phyloP scores from a whole-genome alignment of 805 yeast genomes.

The Candida saitoana region DNA sequence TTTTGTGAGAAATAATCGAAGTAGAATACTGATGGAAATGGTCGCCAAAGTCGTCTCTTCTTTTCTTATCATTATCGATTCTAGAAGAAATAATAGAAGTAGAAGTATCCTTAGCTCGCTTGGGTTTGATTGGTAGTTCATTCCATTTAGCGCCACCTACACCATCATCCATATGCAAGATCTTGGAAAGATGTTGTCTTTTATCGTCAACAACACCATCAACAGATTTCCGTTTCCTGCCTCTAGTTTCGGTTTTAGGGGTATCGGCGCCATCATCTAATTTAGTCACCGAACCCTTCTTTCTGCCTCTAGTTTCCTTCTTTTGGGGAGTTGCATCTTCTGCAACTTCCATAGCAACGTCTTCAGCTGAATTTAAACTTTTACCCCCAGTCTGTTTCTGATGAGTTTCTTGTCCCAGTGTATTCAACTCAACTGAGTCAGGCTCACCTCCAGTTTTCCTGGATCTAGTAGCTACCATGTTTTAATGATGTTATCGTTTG shows the following conservation, averaged over 20 bases:
- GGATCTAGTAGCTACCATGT: slow-evolving; percentile 5
- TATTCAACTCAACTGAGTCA: background rate
- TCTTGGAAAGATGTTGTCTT: slow-evolving; percentile 4
- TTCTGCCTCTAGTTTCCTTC: background rate
- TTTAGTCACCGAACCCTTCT: background rate
- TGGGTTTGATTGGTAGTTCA: background rate
- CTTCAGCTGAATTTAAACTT: background rate
- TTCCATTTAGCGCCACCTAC: background rate
- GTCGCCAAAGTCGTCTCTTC: background rate
- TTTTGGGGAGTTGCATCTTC: background rate
- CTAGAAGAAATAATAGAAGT: slow-evolving; percentile 1
- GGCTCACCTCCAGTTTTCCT: background rate
- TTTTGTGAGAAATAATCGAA: slow-evolving; percentile 14
- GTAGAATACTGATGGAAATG: slow-evolving; percentile 7
- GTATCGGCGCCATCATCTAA: background rate
- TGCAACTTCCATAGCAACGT: background rate
- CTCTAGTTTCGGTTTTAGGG: slow-evolving; percentile 7
- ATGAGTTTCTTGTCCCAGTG: background rate
- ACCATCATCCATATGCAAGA: slow-evolving; percentile 3
- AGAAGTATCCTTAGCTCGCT: background rate
- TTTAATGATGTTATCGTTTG: background rate
- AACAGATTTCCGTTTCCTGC: slow-evolving; percentile 6
- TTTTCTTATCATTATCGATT: background rate
- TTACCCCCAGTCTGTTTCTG: background rate
- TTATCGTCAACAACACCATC: background rate